Evolutionary conservation across 2,329 filamentous ascomycete species (phyloP).

Genomic region (Nothophoma quercina): DNA sequence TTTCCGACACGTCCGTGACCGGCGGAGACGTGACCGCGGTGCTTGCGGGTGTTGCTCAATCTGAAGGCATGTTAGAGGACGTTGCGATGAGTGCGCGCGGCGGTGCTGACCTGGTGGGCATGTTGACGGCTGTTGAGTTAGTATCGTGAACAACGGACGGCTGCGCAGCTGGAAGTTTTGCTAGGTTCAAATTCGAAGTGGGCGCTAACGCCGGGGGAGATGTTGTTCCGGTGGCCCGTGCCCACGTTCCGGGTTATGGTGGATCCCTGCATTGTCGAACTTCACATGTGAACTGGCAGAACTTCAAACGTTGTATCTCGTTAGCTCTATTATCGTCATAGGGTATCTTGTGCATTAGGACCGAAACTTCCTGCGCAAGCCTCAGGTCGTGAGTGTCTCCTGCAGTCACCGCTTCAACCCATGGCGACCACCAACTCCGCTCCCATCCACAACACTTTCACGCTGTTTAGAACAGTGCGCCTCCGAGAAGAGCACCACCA

Average conservation of each 20-base stretch:
- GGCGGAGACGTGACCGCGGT: slow-evolving; percentile 95
- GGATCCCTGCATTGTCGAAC: not conserved
- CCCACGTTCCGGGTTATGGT: not conserved
- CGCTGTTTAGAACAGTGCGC: slow-evolving; percentile 31
- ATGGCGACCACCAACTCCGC: no score
- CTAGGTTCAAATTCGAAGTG: slow-evolving; percentile 3
- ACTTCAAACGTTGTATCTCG: not conserved
- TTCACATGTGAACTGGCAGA: slow-evolving; percentile 2
- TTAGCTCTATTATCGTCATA: not conserved
- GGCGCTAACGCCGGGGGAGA: slow-evolving; percentile 1
- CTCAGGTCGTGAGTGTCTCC: not conserved
- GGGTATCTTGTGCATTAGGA: not conserved
- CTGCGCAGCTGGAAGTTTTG: slow-evolving; percentile 12
- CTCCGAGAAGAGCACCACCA: slow-evolving; percentile 46
- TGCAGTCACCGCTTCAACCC: no score
- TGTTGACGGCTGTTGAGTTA: slow-evolving; percentile 43
- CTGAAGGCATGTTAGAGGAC: slow-evolving; percentile 15
- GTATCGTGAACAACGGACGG: slow-evolving; percentile 27
- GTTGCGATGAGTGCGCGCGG: not conserved
- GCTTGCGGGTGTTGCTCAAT: slow-evolving; percentile 46
- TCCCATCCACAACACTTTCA: not conserved
- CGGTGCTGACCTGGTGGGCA: slow-evolving; percentile 39
- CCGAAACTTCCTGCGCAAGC: not conserved
- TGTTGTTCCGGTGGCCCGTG: slow-evolving; percentile 8
- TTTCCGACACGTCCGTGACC: slow-evolving; percentile 98